Conservation (phyloP, 2,329 filamentous ascomycete genomes). For the Neonectria sp. region DNA sequence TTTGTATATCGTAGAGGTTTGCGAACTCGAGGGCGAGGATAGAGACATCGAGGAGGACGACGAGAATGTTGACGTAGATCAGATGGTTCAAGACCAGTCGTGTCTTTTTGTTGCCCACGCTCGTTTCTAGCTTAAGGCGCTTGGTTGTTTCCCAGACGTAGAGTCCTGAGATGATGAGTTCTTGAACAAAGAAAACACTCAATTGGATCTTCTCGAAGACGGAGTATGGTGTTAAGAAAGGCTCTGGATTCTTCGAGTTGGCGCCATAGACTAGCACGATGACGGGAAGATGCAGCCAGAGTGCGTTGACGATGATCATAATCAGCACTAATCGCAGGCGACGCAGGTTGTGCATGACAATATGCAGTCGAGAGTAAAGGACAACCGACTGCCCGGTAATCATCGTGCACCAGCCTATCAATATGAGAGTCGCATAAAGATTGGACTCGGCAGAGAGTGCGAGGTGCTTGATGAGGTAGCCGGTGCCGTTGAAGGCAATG, state of each 20-base stretch:
- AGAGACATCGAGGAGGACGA: slow-evolving; percentile 57
- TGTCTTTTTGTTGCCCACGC: slow-evolving; percentile 34
- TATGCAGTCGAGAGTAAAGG: slow-evolving; percentile 73
- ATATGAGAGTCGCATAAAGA: slow-evolving; percentile 46
- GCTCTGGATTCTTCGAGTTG: slow-evolving; percentile 51
- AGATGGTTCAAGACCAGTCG: slow-evolving; percentile 52
- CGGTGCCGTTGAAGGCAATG: slow-evolving; percentile 55
- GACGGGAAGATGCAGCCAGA: slow-evolving; percentile 68
- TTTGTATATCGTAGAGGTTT: slow-evolving; percentile 51
- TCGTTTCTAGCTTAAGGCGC: slow-evolving; percentile 61
- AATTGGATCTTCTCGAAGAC: slow-evolving; percentile 69
- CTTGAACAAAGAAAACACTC: slow-evolving; percentile 69
- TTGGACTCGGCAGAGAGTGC: slow-evolving; percentile 26
- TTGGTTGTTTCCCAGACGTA: slow-evolving; percentile 68
- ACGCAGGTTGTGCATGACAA: slow-evolving; percentile 67
- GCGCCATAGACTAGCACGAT: slow-evolving; percentile 69
- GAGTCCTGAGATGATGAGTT: slow-evolving; percentile 66
- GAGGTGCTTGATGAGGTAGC: slow-evolving; percentile 61
- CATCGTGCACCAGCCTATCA: slow-evolving; percentile 61
- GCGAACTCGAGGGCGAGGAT: slow-evolving; percentile 55
- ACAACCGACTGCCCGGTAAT: slow-evolving; percentile 74
- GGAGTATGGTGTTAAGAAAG: slow-evolving; percentile 53
- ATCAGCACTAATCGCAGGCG: slow-evolving; percentile 64
- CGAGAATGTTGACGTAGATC: slow-evolving; percentile 59
- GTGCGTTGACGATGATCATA: slow-evolving; percentile 71